Conservation (phyloP, 495 filamentous ascomycete genomes). For the Penicillium nucicola region DNA sequence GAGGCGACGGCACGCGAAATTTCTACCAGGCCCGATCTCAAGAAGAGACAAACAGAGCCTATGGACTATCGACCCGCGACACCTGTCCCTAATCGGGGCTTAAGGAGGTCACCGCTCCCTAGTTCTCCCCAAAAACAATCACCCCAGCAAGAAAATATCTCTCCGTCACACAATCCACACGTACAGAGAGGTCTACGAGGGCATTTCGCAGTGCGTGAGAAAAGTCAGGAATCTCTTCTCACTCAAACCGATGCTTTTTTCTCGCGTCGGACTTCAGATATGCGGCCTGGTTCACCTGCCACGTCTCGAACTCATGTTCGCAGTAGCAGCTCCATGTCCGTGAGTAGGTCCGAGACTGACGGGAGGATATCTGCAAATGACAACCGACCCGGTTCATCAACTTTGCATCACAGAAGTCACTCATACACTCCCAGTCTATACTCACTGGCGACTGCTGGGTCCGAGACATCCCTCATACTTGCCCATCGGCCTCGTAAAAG, state of each 20-base stretch:
- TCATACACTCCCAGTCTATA: constrained; percentile 63
- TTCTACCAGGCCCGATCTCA: constrained; percentile 5
- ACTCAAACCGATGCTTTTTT: constrained; percentile 57
- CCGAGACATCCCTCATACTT: constrained; percentile 61
- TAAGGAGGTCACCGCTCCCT: constrained; percentile 40
- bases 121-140: constrained; percentile 19
- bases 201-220: constrained; percentile 51
- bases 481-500: constrained; percentile 51
- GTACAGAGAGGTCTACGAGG: constrained; percentile 31
- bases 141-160: constrained; percentile 16
- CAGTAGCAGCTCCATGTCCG: constrained; percentile 46
- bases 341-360: constrained; percentile 47
- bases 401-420: constrained; percentile 28
- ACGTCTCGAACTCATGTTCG: constrained; percentile 43
- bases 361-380: constrained; percentile 31
- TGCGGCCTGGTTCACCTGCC: constrained; percentile 49
- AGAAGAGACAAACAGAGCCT: constrained; percentile 11
- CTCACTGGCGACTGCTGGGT: constrained; percentile 62
- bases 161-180: constrained; percentile 17
- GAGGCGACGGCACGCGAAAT: constrained; percentile 19
- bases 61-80: constrained; percentile 13
- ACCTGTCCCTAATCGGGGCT: constrained; percentile 32
- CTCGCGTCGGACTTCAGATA: constrained; percentile 47
- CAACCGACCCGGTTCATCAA: constrained; percentile 27
- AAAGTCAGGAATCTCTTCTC: constrained; percentile 53